Evolutionary conservation across 2,329 filamentous ascomycete genomes (phyloP).

Genomic region (Tolypocladium ovalisporum): DNA sequence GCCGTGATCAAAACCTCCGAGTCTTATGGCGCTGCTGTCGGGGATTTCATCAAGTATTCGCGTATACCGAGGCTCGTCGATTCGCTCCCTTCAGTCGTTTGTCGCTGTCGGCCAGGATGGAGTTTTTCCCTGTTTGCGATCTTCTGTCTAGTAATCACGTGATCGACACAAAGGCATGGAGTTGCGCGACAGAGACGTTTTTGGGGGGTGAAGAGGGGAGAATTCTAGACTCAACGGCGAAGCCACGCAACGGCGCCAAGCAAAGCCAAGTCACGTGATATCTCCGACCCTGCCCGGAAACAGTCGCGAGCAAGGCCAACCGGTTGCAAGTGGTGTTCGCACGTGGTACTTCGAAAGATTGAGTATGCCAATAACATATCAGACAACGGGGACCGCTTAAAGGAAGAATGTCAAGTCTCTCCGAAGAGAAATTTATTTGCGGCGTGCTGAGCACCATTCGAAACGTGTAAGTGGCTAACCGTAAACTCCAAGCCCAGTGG

Average conservation of each 20-base stretch:
- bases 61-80: conserved; percentile 12
- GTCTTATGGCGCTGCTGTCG: conserved; percentile 13
- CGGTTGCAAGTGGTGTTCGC: not conserved
- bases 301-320: not conserved
- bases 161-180: conserved; percentile 10
- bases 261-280: conserved; percentile 18
- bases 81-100: conserved; percentile 7
- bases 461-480: conserved; percentile 1
- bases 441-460: not conserved
- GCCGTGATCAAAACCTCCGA: conserved; percentile 17
- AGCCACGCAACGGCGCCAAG: conserved; percentile 1
- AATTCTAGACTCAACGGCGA: conserved; percentile 1
- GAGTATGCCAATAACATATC: conserved; percentile 3
- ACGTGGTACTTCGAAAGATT: no score
- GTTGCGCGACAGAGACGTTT: conserved; percentile 4
- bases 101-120: conserved; percentile 5
- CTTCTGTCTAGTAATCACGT: conserved; percentile 20
- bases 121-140: conserved; percentile 14
- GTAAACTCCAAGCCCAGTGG: conserved; percentile 21
- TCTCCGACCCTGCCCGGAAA: conserved; percentile 10
- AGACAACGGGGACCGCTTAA: conserved; percentile 1
- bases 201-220: conserved; percentile 7
- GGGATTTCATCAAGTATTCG: conserved; percentile 17
- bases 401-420: not conserved
- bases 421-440: not conserved